Evolutionary conservation across 2,329 filamentous ascomycete genomes (phyloP).

Genomic region (Trichoderma harzianum): DNA sequence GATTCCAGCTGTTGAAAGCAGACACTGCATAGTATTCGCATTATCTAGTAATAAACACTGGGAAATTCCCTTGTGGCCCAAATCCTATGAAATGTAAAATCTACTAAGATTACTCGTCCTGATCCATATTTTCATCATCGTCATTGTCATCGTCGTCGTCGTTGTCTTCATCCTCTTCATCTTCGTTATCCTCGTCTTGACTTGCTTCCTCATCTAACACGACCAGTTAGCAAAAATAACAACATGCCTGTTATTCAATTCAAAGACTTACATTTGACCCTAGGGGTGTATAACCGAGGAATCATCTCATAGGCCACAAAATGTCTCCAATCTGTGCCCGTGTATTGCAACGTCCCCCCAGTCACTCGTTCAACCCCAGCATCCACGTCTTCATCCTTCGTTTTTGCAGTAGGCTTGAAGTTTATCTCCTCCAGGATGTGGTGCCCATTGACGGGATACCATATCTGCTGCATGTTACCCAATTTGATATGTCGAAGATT

Average conservation of each 20-base stretch:
- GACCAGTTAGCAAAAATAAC: background rate
- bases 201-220: background rate
- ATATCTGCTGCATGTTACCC: background rate
- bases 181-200: background rate
- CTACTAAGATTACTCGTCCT: background rate
- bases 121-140: background rate
- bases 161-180: background rate
- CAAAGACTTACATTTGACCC: background rate
- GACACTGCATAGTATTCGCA: background rate
- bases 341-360: constrained; percentile 26
- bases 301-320: constrained; percentile 32
- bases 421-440: background rate
- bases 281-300: background rate
- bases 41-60: too few relatives aligned
- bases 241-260: background rate
- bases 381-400: background rate
- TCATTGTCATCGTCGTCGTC: background rate
- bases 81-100: background rate
- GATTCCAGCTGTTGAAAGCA: background rate
- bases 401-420: background rate
- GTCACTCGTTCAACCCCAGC: background rate
- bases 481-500: constrained; percentile 26
- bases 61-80: too few relatives aligned
- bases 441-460: background rate
- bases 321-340: constrained; percentile 35